Percentiles rank a stretch among this genome's conserved stretches.
Evolutionary conservation across 2,329 filamentous ascomycete species (phyloP).

Genomic region (Colletotrichum truncatum): DNA sequence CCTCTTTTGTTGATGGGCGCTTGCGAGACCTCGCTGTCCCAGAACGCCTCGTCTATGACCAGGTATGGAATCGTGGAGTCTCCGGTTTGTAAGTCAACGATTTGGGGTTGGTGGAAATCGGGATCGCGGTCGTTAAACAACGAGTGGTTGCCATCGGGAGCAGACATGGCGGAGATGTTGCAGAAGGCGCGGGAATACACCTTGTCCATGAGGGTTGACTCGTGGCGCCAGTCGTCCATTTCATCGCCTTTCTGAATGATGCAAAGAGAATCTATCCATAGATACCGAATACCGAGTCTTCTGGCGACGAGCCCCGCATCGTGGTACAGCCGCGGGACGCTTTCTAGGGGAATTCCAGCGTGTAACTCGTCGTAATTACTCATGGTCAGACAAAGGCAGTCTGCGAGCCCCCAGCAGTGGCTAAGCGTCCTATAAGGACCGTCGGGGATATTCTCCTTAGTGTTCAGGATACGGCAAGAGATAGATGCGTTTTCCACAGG

Average conservation of each 20-base stretch:
- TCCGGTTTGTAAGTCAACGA: not conserved
- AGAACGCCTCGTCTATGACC: not conserved
- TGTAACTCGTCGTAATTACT: not conserved
- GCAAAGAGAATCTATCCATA: slow-evolving; percentile 31
- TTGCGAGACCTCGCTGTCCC: not conserved
- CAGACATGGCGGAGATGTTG: slow-evolving; percentile 32
- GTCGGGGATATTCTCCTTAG: not conserved
- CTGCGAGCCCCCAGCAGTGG: slow-evolving; percentile 13
- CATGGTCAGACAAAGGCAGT: not conserved
- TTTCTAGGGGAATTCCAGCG: not conserved
- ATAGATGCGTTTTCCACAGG: not conserved
- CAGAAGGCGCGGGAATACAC: slow-evolving; percentile 33
- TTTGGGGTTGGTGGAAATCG: not conserved
- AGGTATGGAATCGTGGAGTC: not conserved
- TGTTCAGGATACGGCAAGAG: not conserved
- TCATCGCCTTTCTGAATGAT: slow-evolving; percentile 28
- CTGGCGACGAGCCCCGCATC: slow-evolving; percentile 8
- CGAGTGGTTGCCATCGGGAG: slow-evolving; percentile 7
- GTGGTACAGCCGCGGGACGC: slow-evolving; percentile 13
- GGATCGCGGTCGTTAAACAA: not conserved
- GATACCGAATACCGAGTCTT: not conserved
- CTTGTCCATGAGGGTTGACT: slow-evolving; percentile 30
- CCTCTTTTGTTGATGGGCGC: not conserved
- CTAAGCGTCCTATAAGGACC: not conserved
- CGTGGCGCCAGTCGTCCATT: slow-evolving; percentile 29